These are phyloP conservation scores for Thermochaetoides dissita DNA, from an alignment of 2,329 filamentous ascomycete genomes.

Conservation along the genomic window DNA sequence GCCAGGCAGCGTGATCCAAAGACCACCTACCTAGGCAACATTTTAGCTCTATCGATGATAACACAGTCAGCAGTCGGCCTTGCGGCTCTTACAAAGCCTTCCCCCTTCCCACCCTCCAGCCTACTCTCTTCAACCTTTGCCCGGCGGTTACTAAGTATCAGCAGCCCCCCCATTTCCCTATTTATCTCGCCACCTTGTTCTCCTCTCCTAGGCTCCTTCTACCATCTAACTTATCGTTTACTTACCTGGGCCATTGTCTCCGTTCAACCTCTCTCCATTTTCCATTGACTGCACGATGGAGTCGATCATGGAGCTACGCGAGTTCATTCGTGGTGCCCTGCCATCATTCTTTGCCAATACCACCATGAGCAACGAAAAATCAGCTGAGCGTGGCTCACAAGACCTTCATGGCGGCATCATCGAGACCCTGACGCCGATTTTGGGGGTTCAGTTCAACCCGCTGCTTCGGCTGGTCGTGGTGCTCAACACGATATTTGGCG, in stretches of 20 bases:
- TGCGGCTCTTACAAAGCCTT: neutral
- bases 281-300: too few relatives aligned
- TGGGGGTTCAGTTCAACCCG: constrained; percentile 28
- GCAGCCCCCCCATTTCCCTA: neutral
- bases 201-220: neutral
- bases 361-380: neutral
- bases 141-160: neutral
- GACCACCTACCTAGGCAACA: too few relatives aligned
- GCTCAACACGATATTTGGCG: constrained; percentile 31
- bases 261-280: too few relatives aligned
- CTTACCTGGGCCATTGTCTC: too few relatives aligned
- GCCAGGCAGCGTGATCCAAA: too few relatives aligned
- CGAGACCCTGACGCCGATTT: constrained; percentile 31
- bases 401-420: constrained; percentile 19
- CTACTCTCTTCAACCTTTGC: too few relatives aligned
- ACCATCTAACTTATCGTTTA: too few relatives aligned
- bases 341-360: constrained; percentile 14
- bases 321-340: constrained; percentile 13
- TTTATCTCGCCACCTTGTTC: neutral
- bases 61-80: too few relatives aligned
- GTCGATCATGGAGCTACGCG: constrained; percentile 16
- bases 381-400: too few relatives aligned
- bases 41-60: too few relatives aligned
- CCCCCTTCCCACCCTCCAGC: neutral
- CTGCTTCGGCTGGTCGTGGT: constrained; percentile 28